Conservation (phyloP, 352 stramenopile species). For the Pythium vanterpoolii region DNA sequence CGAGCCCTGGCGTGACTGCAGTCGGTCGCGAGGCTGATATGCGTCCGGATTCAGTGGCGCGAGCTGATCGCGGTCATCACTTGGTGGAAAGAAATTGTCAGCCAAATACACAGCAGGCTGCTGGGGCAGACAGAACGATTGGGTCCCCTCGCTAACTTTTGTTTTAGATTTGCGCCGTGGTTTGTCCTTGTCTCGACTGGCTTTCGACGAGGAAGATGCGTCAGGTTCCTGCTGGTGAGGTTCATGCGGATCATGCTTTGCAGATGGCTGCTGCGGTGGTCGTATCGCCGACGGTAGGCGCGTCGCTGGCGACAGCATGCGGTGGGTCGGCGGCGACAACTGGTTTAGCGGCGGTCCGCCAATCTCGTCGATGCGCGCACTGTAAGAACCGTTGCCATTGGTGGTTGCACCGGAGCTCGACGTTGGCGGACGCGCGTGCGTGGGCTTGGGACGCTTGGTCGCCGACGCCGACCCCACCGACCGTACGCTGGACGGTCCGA, state of each 20-base stretch:
- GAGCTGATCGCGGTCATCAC: constrained; percentile 35
- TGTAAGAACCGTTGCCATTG: constrained; percentile 12
- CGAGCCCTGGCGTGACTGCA: constrained; percentile 75
- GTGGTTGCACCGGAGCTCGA: constrained; percentile 1
- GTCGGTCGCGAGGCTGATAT: constrained; percentile 67
- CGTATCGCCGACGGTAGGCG: constrained; percentile 36
- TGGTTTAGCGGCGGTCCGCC: constrained; percentile 13
- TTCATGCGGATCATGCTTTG: constrained; percentile 6
- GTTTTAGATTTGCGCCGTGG: constrained; percentile 34
- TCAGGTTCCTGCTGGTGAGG: constrained; percentile 10
- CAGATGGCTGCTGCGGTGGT: constrained; percentile 20
- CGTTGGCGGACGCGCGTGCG: neutral
- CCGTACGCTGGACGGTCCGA: constrained; percentile 7
- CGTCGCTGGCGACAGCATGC: constrained; percentile 27
- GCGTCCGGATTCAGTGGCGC: constrained; percentile 33
- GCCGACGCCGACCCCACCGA: constrained; percentile 14
- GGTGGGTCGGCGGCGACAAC: constrained; percentile 18
- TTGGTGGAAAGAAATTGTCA: constrained; percentile 20
- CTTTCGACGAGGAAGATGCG: neutral
- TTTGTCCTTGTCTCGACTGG: constrained; percentile 17
- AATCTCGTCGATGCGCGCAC: constrained; percentile 15
- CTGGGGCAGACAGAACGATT: too few species aligned
- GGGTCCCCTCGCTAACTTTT: constrained; percentile 14
- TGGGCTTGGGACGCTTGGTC: constrained; percentile 9
- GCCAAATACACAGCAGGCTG: neutral